These are phyloP conservation scores for Sporobolomyces phaffii DNA, from an alignment of 768 basidiomycete species.

Conservation along the genomic window DNA sequence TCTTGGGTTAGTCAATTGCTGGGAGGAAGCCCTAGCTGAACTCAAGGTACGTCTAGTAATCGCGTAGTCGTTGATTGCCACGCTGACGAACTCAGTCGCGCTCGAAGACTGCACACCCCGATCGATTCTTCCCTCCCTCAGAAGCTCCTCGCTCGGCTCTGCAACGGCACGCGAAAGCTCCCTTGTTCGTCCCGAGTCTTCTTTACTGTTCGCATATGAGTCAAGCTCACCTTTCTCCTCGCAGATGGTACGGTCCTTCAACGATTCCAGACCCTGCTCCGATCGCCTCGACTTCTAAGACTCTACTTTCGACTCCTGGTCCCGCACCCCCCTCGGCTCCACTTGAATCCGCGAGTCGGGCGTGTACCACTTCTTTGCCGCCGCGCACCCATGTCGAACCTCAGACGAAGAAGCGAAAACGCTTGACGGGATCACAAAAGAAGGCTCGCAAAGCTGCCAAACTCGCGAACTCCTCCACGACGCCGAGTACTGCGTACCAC, in stretches of 20 bases:
- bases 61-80: too few species aligned
- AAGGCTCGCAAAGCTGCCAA: constrained; percentile 33
- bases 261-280: constrained; percentile 3
- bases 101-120: neutral
- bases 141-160: constrained; percentile 15
- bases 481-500: too few species aligned
- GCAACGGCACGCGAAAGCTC: constrained; percentile 20
- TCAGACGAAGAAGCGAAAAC: constrained; percentile 26
- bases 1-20: constrained; percentile 26
- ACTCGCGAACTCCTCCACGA: neutral
- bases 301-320: neutral
- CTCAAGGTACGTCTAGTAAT: constrained; percentile 25
- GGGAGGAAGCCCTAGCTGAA: constrained; percentile 28
- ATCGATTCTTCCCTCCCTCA: constrained; percentile 15
- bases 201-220: too few species aligned
- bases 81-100: neutral
- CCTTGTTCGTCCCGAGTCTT: constrained; percentile 12
- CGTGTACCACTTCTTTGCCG: neutral
- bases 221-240: neutral
- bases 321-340: neutral
- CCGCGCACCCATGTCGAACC: neutral
- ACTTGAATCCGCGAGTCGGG: neutral
- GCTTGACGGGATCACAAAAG: constrained; percentile 33
- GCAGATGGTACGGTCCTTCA: constrained; percentile 31
- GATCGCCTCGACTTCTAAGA: constrained; percentile 14